Percentiles rank a stretch among this genome's conserved stretches.
phyloP scores from a whole-genome alignment of 2,329 filamentous ascomycete species.

The Aureobasidium melanogenum region DNA sequence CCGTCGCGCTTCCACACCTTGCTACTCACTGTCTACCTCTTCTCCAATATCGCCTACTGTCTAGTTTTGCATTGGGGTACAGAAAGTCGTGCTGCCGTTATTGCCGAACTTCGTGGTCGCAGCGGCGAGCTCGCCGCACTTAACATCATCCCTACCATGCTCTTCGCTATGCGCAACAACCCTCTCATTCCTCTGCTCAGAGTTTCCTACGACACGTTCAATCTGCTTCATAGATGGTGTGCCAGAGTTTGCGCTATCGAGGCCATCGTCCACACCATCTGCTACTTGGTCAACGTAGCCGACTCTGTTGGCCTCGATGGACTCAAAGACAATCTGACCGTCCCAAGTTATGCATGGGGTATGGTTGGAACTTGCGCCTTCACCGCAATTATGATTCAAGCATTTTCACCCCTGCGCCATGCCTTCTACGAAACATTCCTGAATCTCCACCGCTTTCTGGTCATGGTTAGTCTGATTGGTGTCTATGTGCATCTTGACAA shows the following conservation, averaged over 20 bases:
- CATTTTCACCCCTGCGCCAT: slow-evolving; percentile 74
- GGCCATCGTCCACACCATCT: slow-evolving; percentile 58
- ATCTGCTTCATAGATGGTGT: slow-evolving; percentile 78
- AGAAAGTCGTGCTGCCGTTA: slow-evolving; percentile 43
- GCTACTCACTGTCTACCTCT: slow-evolving; percentile 59
- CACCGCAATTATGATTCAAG: slow-evolving; percentile 56
- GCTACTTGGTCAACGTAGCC: slow-evolving; percentile 61
- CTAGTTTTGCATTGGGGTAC: slow-evolving; percentile 53
- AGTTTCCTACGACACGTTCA: slow-evolving; percentile 95
- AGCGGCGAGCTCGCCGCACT: slow-evolving; percentile 75
- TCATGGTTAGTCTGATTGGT: slow-evolving; percentile 56
- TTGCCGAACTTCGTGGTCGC: slow-evolving; percentile 77
- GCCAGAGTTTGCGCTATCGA: slow-evolving; percentile 65
- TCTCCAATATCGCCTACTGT: slow-evolving; percentile 69
- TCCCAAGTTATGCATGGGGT: slow-evolving; percentile 58
- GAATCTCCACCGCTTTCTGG: slow-evolving; percentile 72
- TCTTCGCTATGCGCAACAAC: slow-evolving; percentile 89
- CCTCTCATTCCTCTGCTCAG: slow-evolving; percentile 72
- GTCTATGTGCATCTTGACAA: slow-evolving; percentile 72
- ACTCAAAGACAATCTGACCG: slow-evolving; percentile 46
- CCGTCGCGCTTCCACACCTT: slow-evolving; percentile 70
- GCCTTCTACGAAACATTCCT: slow-evolving; percentile 97
- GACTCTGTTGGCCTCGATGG: slow-evolving; percentile 49
- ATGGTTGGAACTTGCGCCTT: slow-evolving; percentile 53
- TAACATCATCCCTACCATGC: slow-evolving; percentile 85